Base-by-base conservation (phyloP, 163 green algal genomes). In the Picocystis sp. region DNA sequence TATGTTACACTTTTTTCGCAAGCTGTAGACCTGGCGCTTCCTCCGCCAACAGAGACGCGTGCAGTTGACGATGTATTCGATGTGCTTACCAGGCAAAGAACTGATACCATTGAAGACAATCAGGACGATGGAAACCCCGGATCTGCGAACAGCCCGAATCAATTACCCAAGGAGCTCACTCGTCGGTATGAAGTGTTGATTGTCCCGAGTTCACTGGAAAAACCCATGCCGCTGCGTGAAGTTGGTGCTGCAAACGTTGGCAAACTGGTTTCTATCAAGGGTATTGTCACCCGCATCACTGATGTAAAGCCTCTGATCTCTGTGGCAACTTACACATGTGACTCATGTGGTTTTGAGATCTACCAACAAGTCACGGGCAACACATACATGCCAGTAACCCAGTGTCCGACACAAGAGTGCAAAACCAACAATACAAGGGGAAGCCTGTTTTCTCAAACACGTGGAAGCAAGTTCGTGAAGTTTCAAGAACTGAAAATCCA, bases 271-370 rank as follows among this genome's bases (percentile, higher is more conserved):
- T 78, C 65, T n/a, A 60, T 82, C 25, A 60, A 72, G 71, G 87
- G 83, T 15, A 81, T 93, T 1, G 74, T 91, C 25, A 92, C 77
- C 0, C 73, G 92, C 38, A 70, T 90, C 14, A 88, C 74, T 6
- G 89, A 97, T 58, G 89, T 98, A 24, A 91, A 92, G 61, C 89
- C 89, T 1, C 59, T 92, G 61, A 65, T 95, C 6, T 67, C 72
- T 5, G 87, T 98, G 19, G 84, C 88, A 19, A 93, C 87, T 1
- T 98, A 96, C 77, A 81, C 86, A 13, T 90, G 95, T 64, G 72
- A 81, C 38, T 72, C 84, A 38, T 86, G 67, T 21, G 86, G 81
- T 6, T 81, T 76, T 45, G 84, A 97, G 71, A 73, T 94, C 17
- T 97, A 93, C 73, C 89, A 97, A 73, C 81, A 49, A 71, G 78